These are phyloP conservation scores for Sporothrix sp. DNA, from an alignment of 2,329 filamentous ascomycete genomes.

Conservation along the genomic window DNA sequence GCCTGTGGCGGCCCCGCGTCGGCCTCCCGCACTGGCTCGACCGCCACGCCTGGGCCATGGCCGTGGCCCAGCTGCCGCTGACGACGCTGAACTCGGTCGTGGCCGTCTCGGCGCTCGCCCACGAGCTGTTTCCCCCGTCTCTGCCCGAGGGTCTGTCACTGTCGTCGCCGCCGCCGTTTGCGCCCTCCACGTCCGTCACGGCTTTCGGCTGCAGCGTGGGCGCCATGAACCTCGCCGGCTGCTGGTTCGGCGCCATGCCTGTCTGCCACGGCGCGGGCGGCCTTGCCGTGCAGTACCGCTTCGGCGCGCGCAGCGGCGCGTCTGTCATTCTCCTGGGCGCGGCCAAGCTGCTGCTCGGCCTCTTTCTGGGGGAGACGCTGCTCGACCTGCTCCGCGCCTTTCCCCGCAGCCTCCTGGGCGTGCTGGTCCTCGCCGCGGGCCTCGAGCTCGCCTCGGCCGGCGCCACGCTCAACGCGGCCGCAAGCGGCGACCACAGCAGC, in stretches of 20 bases:
- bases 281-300: constrained; percentile 80
- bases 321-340: constrained; percentile 71
- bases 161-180: constrained; percentile 29
- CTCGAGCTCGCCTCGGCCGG: constrained; percentile 81
- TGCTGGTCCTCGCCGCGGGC: constrained; percentile 86
- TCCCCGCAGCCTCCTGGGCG: constrained; percentile 65
- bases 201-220: constrained; percentile 73
- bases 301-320: constrained; percentile 80
- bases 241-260: constrained; percentile 93
- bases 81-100: constrained; percentile 90
- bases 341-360: constrained; percentile 65
- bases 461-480: constrained; percentile 62
- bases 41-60: constrained; percentile 43
- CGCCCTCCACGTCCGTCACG: constrained; percentile 52
- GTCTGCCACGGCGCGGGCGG: constrained; percentile 90
- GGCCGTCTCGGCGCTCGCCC: constrained; percentile 69
- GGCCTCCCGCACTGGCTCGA: constrained; percentile 33
- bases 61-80: constrained; percentile 77
- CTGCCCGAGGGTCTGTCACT: constrained; percentile 10
- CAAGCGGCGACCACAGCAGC: constrained; percentile 17
- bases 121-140: constrained; percentile 58
- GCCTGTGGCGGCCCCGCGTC: constrained; percentile 50
- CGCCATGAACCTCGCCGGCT: constrained; percentile 71
- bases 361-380: constrained; percentile 67
- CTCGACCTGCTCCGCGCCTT: constrained; percentile 61